Evolutionary conservation across 352 stramenopile species (phyloP), one percentile per base, ranked within the genome.

Genomic region (Phytophthora megakarya): DNA sequence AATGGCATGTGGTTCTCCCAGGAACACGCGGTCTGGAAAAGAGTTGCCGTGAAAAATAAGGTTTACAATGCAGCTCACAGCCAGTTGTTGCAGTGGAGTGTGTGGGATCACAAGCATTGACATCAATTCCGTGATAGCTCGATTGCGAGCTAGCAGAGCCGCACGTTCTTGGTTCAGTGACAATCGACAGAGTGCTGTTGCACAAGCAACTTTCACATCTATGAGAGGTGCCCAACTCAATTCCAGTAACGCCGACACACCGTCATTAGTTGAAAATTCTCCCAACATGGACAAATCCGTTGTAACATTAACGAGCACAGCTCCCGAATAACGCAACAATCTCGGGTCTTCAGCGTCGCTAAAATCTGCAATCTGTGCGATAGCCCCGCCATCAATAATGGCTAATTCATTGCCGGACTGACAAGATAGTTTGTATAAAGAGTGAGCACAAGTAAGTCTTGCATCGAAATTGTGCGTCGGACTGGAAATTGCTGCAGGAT

Each of bases 371-470:
- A 92, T 84, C 26, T 92, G 81, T 1, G 67, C 38, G 8, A 94
- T 88, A 0, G 86, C 86, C 0, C 80, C 84, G 15, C 80, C 80
- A 1, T 70, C 32, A 25, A 94, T 86, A 56, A 94, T 90, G 5
- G 76, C 67, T 5, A 78, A 37, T 32, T 94, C 86, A 13, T 54
- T 76, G 1, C 73, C 76, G 7, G 23, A 11, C 48, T 92, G 81
- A 15, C 85, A 90, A 4, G 83, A 94, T 0, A 94, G 61, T 44
- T 94, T 94, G 71, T 92, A 94, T 1, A 94, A 65, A 10, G 86
- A 94, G 18, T 78, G 72, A 2, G 81, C 83, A 51, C 86, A 94
- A n/a, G 74, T 84, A 2, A 89, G 47, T 8, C 83, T 73, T 0
- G 78, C 81, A 22, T 81, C 80, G 2, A 89, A 23, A 54, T 94